Evolutionary conservation across 108 stramenopile genomes (phyloP).

Genomic region (Cyclostephanos tholiformis): DNA sequence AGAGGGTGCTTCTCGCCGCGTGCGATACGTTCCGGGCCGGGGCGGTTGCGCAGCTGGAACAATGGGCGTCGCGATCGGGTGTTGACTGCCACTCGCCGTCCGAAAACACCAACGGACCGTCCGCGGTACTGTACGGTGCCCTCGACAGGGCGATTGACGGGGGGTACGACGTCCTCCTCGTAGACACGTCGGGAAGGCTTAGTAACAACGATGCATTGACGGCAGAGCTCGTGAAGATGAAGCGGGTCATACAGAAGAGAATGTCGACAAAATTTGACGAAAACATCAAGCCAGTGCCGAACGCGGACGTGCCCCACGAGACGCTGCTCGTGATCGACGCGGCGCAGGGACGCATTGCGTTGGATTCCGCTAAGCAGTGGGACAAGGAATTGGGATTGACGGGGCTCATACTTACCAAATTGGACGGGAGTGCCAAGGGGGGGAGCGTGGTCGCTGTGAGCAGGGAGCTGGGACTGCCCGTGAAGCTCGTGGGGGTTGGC

Average conservation of each 20-base stretch:
- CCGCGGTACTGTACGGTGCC: conserved; percentile 75
- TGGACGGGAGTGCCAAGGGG: conserved; percentile 93
- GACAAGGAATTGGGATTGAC: conserved; percentile 87
- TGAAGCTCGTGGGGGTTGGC: conserved; percentile 96
- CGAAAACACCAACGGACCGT: conserved; percentile 60
- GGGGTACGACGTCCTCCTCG: conserved; percentile 86
- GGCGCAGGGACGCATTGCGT: conserved; percentile 92
- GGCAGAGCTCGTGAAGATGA: conserved; percentile 89
- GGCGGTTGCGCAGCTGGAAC: conserved; percentile 91
- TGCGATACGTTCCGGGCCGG: conserved; percentile 97
- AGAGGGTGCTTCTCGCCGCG: conserved; percentile 88
- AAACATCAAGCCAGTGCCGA: conserved; percentile 53
- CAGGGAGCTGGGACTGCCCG: conserved; percentile 89
- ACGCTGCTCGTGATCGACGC: conserved; percentile 93
- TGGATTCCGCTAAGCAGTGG: conserved; percentile 92
- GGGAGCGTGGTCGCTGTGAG: conserved; percentile 92
- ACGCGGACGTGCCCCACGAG: conserved; percentile 86
- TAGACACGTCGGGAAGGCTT: conserved; percentile 92
- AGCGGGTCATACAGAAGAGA: conserved; percentile 81
- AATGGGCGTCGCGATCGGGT: conserved; percentile 87
- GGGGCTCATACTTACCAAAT: conserved; percentile 91
- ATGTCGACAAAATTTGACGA: conserved; percentile 59
- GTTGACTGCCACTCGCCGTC: conserved; percentile 85
- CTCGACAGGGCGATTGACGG: conserved; percentile 77
- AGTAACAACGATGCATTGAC: conserved; percentile 91